Percentiles rank a stretch among this genome's conserved stretches.
phyloP scores from a whole-genome alignment of 2,329 filamentous ascomycete genomes.

The Clonostachys byssicola region DNA sequence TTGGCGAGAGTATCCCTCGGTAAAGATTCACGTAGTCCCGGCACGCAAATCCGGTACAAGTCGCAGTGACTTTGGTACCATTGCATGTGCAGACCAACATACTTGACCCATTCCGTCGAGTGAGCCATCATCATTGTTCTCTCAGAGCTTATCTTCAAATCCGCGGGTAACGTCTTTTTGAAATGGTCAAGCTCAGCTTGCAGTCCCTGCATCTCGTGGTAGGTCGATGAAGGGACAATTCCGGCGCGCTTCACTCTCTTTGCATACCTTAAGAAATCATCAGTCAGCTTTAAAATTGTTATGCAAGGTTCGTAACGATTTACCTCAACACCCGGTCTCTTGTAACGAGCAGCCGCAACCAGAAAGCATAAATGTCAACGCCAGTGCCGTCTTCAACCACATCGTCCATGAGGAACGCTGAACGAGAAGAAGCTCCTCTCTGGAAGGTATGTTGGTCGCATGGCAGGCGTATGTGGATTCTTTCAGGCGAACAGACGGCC shows the following conservation, averaged over 20 bases:
- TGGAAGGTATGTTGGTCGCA: conserved; percentile 16
- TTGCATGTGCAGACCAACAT: conserved; percentile 9
- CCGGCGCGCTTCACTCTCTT: neutral
- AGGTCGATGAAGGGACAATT: conserved; percentile 9
- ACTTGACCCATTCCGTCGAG: conserved; percentile 10
- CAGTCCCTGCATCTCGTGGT: conserved; percentile 5
- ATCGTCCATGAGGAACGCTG: conserved; percentile 6
- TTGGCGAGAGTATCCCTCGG: neutral
- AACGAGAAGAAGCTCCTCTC: conserved; percentile 10
- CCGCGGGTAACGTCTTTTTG: conserved; percentile 8
- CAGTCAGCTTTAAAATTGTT: neutral
- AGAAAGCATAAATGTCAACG: conserved; percentile 10
- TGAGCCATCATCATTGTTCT: conserved; percentile 15
- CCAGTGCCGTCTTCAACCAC: conserved; percentile 1
- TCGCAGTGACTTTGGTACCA: conserved; percentile 14
- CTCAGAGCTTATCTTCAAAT: conserved; percentile 8
- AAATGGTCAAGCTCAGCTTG: conserved; percentile 12
- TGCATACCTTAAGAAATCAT: conserved; percentile 11
- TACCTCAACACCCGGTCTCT: conserved; percentile 1
- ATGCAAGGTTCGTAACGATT: too few species aligned
- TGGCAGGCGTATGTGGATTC: conserved; percentile 16
- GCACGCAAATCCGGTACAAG: conserved; percentile 14
- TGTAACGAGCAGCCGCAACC: conserved; percentile 11
- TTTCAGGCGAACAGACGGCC: conserved; percentile 12
- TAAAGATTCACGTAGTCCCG: conserved; percentile 13